A percentile compares a stretch with the other conserved stretches of the same genome.
Evolutionary conservation across 163 green algal genomes (phyloP).

Genomic region (Scenedesmus sp.): DNA sequence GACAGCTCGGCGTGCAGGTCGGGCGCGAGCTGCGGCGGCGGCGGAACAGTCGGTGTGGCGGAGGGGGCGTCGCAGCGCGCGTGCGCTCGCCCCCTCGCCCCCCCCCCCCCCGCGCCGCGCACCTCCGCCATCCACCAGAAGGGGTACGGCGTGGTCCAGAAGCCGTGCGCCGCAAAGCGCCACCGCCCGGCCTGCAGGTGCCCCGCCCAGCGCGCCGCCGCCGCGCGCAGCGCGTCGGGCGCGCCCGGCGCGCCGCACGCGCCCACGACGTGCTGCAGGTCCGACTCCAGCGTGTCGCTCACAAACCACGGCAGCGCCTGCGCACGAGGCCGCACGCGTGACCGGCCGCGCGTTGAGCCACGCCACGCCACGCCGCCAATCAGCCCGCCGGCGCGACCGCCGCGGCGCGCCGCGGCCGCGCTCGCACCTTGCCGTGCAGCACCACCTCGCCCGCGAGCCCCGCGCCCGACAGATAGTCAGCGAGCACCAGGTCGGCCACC

Average conservation of each 20-base stretch:
- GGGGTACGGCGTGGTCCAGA: constrained; percentile 43
- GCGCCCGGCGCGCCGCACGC: not conserved
- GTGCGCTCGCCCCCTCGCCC: not conserved
- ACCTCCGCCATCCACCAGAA: constrained; percentile 49
- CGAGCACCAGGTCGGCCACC: constrained; percentile 56
- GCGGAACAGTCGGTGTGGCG: not conserved
- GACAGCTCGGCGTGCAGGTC: constrained; percentile 31
- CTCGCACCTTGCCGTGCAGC: constrained; percentile 60
- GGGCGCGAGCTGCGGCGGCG: constrained; percentile 19
- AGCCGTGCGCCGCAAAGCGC: constrained; percentile 30
- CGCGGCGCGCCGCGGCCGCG: too few species aligned
- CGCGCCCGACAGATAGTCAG: constrained; percentile 49
- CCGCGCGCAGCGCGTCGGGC: not conserved
- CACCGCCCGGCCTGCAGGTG: constrained; percentile 23
- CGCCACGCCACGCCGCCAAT: too few species aligned
- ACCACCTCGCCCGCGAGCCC: constrained; percentile 4
- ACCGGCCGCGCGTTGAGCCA: too few species aligned
- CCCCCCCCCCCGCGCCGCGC: not conserved
- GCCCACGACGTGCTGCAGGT: constrained; percentile 41
- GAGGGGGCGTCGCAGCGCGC: not conserved
- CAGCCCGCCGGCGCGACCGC: too few species aligned
- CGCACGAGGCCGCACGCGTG: too few species aligned
- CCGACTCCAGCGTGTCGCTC: constrained; percentile 39
- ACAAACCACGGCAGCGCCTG: constrained; percentile 62
- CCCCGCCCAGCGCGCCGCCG: constrained; percentile 20